Evolutionary conservation across 108 stramenopile species (phyloP), one percentile per base, ranked within the genome.

Genomic region (Bacterosira constricta): DNA sequence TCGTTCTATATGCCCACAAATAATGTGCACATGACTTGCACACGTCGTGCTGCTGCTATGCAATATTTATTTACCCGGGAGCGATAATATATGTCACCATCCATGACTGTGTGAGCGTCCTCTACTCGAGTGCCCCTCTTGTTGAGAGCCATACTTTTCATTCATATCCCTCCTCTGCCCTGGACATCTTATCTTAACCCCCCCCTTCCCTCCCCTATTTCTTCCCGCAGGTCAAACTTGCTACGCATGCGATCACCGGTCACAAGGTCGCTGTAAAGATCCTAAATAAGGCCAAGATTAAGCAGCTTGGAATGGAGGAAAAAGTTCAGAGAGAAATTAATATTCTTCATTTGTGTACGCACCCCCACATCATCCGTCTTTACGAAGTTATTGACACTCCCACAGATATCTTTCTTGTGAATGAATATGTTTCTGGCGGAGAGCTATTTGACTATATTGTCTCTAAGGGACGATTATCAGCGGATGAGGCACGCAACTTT

Each of bases 251-350:
- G 34, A 86, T 97, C 64, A 99, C 99, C n/a, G 97, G 97, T 18
- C 96, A 98, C 77, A 96, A 93, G 60, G 95, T 99, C n/a, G 99
- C 99, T n/a, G 95, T 99, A 20, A 99, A 99, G 81, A 99, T 99
- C 59, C 81, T 99, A 30, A 99, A 99, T 87, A 96, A 97, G 76
- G 92, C 91, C 66, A 98, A 98, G 75, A 98, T 99, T 82, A 91
- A 96, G 80, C 92, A 97, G 67, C 87, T 99, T 26, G 97, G 96
- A 41, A 99, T 99, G 99, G 97, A 94, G 72, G 99, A 99, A 71
- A 99, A 99, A 73, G 99, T 99, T 6, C 93, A 97, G 59, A 90
- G 99, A 27, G 99, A 99, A 90, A 99, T 99, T 75, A 98, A 98
- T 65, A 99, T 99, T 67, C 87, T 99, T 7, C 96, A 97, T 77